Conservation (phyloP, 1,284 basidiomycete species). For the Golubevia sp. region DNA sequence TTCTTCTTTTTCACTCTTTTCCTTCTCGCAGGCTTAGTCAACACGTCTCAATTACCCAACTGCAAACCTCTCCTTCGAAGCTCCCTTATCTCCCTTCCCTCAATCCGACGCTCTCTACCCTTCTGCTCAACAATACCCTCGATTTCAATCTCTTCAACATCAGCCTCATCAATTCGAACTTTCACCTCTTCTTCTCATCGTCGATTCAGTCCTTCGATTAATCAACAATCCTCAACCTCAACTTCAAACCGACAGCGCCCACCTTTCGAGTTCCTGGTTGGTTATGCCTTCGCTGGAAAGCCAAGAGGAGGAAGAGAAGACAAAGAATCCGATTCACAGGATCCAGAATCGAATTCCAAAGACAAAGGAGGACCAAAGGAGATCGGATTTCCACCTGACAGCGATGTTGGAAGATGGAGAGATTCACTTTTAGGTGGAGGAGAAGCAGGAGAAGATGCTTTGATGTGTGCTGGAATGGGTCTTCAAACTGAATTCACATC, state of each 20-base stretch:
- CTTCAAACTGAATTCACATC: constrained; percentile 62
- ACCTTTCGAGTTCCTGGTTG: constrained; percentile 74
- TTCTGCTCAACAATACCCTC: too few relatives aligned
- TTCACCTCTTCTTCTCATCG: too few relatives aligned
- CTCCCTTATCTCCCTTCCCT: too few relatives aligned
- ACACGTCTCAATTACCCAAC: too few relatives aligned
- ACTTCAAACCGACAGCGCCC: constrained; percentile 58
- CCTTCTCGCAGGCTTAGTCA: too few relatives aligned
- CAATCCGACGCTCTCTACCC: too few relatives aligned
- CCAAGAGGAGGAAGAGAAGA: constrained; percentile 66
- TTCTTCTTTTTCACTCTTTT: too few relatives aligned
- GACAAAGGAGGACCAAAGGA: constrained; percentile 30
- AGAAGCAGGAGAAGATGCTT: constrained; percentile 64
- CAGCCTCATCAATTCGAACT: too few relatives aligned
- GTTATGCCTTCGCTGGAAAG: constrained; percentile 79
- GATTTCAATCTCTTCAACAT: too few relatives aligned
- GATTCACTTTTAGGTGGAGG: constrained; percentile 67
- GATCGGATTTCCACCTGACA: constrained; percentile 70
- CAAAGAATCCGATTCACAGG: constrained; percentile 33
- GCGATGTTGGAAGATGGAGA: constrained; percentile 74
- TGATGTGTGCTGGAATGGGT: constrained; percentile 72
- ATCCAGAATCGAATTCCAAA: not conserved
- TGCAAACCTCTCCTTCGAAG: too few relatives aligned
- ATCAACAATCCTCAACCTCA: too few relatives aligned
- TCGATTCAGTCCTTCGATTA: too few relatives aligned